Evolutionary conservation across 2,329 filamentous ascomycete genomes (phyloP).

Genomic region (Ascochyta koolunga): DNA sequence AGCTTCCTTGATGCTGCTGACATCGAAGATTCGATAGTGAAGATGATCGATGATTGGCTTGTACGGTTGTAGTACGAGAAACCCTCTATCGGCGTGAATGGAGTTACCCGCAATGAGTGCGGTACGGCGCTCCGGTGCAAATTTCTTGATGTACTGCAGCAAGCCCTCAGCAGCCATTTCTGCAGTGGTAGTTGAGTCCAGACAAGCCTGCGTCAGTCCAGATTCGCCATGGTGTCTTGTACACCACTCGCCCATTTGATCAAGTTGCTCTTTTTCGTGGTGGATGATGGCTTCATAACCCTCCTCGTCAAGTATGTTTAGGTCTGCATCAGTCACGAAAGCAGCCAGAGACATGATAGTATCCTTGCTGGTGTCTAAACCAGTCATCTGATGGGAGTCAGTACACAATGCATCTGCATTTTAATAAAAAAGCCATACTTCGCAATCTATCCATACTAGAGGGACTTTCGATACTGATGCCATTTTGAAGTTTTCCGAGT

Average conservation of each 20-base stretch:
- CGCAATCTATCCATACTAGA: conserved; percentile 86
- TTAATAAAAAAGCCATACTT: conserved; percentile 51
- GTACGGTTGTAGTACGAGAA: conserved; percentile 78
- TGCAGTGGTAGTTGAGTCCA: conserved; percentile 74
- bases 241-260: conserved; percentile 90
- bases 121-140: conserved; percentile 69
- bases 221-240: conserved; percentile 76
- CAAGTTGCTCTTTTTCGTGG: conserved; percentile 71
- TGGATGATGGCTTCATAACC: conserved; percentile 85
- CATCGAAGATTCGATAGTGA: conserved; percentile 89
- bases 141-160: conserved; percentile 76
- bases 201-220: conserved; percentile 79
- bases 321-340: conserved; percentile 81
- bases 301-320: conserved; percentile 74
- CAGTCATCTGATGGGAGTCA: conserved; percentile 77
- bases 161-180: conserved; percentile 74
- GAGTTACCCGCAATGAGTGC: conserved; percentile 89
- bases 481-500: conserved; percentile 27
- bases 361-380: conserved; percentile 77
- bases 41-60: conserved; percentile 74
- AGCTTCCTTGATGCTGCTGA: conserved; percentile 91
- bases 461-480: conserved; percentile 66
- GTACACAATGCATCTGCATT: not conserved
- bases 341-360: conserved; percentile 91
- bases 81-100: conserved; percentile 86